Conservation (phyloP, 768 basidiomycete genomes). For the Termitomyces sp. region DNA sequence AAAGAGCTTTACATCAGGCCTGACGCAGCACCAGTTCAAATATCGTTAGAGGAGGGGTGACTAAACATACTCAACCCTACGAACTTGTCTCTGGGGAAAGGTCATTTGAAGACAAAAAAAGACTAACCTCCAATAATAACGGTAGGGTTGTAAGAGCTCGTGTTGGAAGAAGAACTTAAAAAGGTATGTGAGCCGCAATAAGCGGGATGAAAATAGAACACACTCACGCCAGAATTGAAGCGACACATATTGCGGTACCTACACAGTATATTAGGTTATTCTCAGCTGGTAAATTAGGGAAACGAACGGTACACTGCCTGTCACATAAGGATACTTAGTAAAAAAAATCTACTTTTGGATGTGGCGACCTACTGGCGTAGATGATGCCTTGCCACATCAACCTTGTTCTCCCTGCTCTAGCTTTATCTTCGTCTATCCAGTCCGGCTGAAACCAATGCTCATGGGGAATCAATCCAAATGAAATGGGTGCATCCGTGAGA, state of each 20-base stretch:
- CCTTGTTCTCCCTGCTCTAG: slow-evolving; percentile 49
- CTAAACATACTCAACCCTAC: slow-evolving; percentile 68
- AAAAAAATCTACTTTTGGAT: not conserved
- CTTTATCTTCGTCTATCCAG: slow-evolving; percentile 73
- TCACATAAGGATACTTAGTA: slow-evolving; percentile 5
- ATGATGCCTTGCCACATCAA: slow-evolving; percentile 63
- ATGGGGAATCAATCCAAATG: slow-evolving; percentile 67
- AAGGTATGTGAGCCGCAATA: not conserved
- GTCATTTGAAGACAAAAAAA: not conserved
- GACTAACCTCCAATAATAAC: slow-evolving; percentile 75
- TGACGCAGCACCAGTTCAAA: slow-evolving; percentile 18
- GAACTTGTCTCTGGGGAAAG: not conserved
- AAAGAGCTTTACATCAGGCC: slow-evolving; percentile 69
- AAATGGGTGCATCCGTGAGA: slow-evolving; percentile 53
- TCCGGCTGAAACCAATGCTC: slow-evolving; percentile 81
- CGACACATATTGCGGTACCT: slow-evolving; percentile 96
- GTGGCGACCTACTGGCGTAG: slow-evolving; percentile 45
- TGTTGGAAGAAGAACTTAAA: slow-evolving; percentile 79
- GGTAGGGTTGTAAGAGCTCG: slow-evolving; percentile 66
- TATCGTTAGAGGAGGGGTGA: not conserved
- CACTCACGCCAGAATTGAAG: slow-evolving; percentile 82
- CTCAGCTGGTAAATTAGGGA: not conserved
- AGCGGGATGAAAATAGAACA: not conserved
- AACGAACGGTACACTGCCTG: slow-evolving; percentile 71
- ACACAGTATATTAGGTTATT: not conserved